Evolutionary conservation across 2,329 filamentous ascomycete genomes (phyloP).

Genomic region (Talaromyces albobiverticillius): DNA sequence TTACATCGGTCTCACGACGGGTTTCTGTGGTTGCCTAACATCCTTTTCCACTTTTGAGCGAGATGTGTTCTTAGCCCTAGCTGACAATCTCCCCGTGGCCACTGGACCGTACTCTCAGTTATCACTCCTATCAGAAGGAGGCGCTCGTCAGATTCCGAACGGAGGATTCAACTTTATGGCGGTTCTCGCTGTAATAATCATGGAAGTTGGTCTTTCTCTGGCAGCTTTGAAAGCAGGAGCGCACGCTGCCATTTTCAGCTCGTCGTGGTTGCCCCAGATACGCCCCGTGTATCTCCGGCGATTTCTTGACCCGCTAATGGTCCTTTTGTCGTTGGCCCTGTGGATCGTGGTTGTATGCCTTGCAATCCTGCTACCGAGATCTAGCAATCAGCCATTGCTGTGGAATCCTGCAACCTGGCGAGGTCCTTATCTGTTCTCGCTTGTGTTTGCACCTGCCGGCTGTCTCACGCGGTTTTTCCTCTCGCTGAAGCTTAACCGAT

Average conservation of each 20-base stretch:
- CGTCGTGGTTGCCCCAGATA: conserved; percentile 59
- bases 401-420: conserved; percentile 63
- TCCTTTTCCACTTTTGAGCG: conserved; percentile 84
- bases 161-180: conserved; percentile 82
- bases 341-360: conserved; percentile 78
- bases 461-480: conserved; percentile 72
- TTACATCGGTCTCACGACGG: conserved; percentile 81
- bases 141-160: conserved; percentile 47
- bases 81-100: conserved; percentile 63
- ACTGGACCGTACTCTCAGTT: background rate
- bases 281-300: conserved; percentile 57
- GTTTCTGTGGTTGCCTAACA: conserved; percentile 85
- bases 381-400: conserved; percentile 24
- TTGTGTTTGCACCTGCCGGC: conserved; percentile 79
- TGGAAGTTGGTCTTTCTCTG: conserved; percentile 69
- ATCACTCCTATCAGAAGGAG: conserved; percentile 28
- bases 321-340: conserved; percentile 65
- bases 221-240: conserved; percentile 68
- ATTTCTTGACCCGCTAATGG: conserved; percentile 61
- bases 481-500: conserved; percentile 67
- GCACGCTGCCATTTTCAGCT: conserved; percentile 66
- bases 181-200: conserved; percentile 68
- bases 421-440: conserved; percentile 68
- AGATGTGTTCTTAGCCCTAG: conserved; percentile 77
- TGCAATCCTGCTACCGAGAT: conserved; percentile 65